phyloP scores from a whole-genome alignment of 2,329 filamentous ascomycete species.

The Pseudogymnoascus pannorum region DNA sequence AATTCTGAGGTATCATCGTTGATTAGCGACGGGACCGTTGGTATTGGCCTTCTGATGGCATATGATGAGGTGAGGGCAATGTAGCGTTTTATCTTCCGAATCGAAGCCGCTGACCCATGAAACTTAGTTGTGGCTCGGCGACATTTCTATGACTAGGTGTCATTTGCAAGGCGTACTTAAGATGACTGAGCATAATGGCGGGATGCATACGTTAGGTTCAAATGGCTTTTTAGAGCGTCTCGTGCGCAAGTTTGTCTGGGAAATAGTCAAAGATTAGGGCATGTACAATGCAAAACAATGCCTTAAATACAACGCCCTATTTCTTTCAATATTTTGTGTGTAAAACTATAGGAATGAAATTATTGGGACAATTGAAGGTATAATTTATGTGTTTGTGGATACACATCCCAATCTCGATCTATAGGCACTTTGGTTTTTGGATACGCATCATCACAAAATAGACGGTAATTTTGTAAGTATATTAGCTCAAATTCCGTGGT shows the following conservation, averaged over 20 bases:
- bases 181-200: slow-evolving; percentile 16
- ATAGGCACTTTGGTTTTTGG: neutral
- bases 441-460: neutral
- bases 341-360: neutral
- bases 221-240: slow-evolving; percentile 13
- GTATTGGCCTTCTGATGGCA: neutral
- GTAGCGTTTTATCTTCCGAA: neutral
- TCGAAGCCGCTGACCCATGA: neutral
- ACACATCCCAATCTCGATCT: neutral
- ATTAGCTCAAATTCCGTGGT: neutral
- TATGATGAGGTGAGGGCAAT: neutral
- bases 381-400: neutral
- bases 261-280: too few relatives aligned
- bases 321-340: neutral
- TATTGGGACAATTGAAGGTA: neutral
- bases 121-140: neutral
- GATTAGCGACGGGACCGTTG: slow-evolving; percentile 7
- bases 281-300: neutral
- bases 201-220: slow-evolving; percentile 11
- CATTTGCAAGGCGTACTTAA: slow-evolving; percentile 14
- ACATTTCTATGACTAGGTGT: slow-evolving; percentile 9
- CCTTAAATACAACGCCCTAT: neutral
- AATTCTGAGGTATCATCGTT: neutral
- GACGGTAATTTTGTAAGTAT: neutral
- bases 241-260: slow-evolving; percentile 9